Base-by-base conservation (phyloP, 352 stramenopile genomes). In the Albugo candida region DNA sequence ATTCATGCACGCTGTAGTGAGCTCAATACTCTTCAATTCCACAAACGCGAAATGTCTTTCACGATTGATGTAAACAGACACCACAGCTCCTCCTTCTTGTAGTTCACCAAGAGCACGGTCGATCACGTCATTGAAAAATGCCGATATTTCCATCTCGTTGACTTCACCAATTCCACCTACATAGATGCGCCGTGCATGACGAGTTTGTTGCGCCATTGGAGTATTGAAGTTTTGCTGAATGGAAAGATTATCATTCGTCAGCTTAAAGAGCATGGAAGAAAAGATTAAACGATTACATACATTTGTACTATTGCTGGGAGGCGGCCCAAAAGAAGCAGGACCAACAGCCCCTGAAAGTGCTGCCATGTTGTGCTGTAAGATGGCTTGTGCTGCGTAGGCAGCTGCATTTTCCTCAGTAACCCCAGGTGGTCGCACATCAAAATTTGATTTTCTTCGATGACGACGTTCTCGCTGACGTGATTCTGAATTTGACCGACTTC, bases 41-140 rank as follows among this genome's bases (percentile, higher is more conserved):
- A 99, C 76, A 58, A 98, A 98, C 14, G 87, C 93, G 52, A 98
- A 99, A 36, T 93, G 81, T 45, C 92, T 85, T 55, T 97, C 92
- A 45, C 76, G 66, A 65, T 98, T 97, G 49, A 97, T 96, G 64
- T 97, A 97, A 8, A 97, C 77, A 19, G 73, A 86, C 42, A 86
- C 73, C 16, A 89, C 77, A 6, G 69, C 70, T 38, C 77, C 77
- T 37, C 75, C 71, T 35, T 86, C 70, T 50, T 83, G 70, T 16
- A 65, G 68, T 49, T 84, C 71, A 21, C 66, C 79, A 6, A 93
- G 61, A 36, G 75, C 71, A n/a, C 69, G 71, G 53, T 87, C 74
- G 51, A 96, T 87, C 42, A 94, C 71, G 45, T 93, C 73, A 57
- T 94, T 92, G 63, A 96, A 95, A 54, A 95, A 96, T 39, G 60